Percentiles rank a stretch among this genome's conserved stretches.
Evolutionary conservation across 768 basidiomycete species (phyloP).

Genomic region (Thelephora aurantiotincta): DNA sequence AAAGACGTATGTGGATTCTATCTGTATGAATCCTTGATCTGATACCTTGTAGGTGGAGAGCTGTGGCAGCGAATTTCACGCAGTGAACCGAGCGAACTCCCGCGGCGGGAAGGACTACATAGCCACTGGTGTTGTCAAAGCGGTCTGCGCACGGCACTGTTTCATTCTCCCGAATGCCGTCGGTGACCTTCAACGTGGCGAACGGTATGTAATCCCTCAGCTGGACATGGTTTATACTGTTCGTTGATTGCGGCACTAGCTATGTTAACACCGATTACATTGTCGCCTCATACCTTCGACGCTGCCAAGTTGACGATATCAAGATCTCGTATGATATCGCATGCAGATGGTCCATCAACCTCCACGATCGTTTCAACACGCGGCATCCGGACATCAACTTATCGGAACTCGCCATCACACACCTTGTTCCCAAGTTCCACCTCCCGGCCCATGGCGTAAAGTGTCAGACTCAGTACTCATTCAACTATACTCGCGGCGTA

Average conservation of each 20-base stretch:
- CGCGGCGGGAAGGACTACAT: background rate
- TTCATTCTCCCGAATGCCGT: constrained; percentile 10
- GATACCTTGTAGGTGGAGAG: constrained; percentile 3
- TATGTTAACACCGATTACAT: constrained; percentile 14
- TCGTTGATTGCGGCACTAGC: background rate
- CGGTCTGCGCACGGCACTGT: constrained; percentile 10
- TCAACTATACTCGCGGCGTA: constrained; percentile 16
- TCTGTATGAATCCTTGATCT: background rate
- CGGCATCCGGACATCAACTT: background rate
- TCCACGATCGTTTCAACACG: constrained; percentile 1
- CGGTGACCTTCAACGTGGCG: constrained; percentile 15
- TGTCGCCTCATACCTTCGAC: constrained; percentile 1
- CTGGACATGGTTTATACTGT: background rate
- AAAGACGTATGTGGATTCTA: constrained; percentile 4
- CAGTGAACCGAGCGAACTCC: constrained; percentile 6
- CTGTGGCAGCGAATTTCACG: constrained; percentile 7
- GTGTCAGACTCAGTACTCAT: constrained; percentile 18
- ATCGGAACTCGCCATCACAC: background rate
- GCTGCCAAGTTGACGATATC: background rate
- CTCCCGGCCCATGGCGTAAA: constrained; percentile 18
- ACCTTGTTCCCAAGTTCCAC: constrained; percentile 24
- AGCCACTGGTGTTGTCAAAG: constrained; percentile 8
- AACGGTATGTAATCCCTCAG: constrained; percentile 10
- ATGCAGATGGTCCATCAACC: constrained; percentile 11
- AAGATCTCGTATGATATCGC: constrained; percentile 12